Evolutionary conservation across 2,329 filamentous ascomycete species (phyloP), one percentile per base, ranked within the genome.

Genomic region (Geosmithia flava): DNA sequence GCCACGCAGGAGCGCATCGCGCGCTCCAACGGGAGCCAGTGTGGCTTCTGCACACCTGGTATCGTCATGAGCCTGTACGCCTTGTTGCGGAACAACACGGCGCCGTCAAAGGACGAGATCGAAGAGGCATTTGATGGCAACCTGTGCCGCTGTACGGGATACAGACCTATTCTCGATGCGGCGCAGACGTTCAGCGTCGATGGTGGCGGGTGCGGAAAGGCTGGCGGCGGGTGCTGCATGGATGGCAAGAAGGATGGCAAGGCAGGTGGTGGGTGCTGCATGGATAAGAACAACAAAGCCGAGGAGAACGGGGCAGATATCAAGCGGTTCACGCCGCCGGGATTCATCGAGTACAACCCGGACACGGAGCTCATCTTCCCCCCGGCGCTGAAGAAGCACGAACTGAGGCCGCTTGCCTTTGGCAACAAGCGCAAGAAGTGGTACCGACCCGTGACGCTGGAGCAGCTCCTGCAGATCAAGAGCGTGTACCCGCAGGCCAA

Each of bases 41-140:
- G 77, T 51, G 77, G 90, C 1, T 98, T 98, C 67, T 98, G 93
- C 60, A 97, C 93, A 0, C 93, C 93, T 4, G 93, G 93, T 2
- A 97, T 98, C 58, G 90, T 97, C 53, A 97, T 97, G 87, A 96
- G 90, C 62, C 67, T 97, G 49, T 98, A 98, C 64, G 93, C 93
- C 6, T 73, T 97, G 43, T 72, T 98, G 30, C 78, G 93, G 51
- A 97, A 97, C 59, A 85, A 90, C 54, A 73, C 81, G 3, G 74
- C 75, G 19, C 90, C 91, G 0, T 82, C 80, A 2, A 80, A 91
- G 58, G 79, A 87, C 55, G 87, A 94, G 29, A 76, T 97, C 33
- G 93, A 98, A 65, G 93, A 97, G 67, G 90, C 91, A 0, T 97
- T 97, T 58, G 93, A 98, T 63, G 93, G 93, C 0, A 98, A 98